Evolutionary conservation across 2,329 filamentous ascomycete species (phyloP), one percentile per base, ranked within the genome.

Genomic region (Cryphonectria carpinicola): DNA sequence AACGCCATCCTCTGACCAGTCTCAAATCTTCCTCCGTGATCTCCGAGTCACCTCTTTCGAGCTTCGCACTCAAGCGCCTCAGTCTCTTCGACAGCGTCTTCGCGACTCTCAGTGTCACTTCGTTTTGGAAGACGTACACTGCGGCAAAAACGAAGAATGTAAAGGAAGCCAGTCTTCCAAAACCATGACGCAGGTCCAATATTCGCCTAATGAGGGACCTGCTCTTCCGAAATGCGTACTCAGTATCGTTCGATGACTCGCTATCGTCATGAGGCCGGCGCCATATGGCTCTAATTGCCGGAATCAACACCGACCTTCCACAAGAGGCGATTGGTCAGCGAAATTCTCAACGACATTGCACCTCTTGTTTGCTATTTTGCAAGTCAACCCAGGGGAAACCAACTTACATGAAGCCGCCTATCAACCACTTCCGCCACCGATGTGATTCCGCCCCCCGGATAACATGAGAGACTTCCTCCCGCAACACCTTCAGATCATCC

Each of bases 111-210:
- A 89, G 76, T 67, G 85, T 82, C 28, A 89, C 87, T 77, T 89
- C 87, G 76, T 87, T 88, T 75, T 85, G 83, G 73, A 89, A 89
- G 17, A 89, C 83, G 76, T 87, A 89, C 54, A 89, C 79, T 28
- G 88, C 84, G 2, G 86, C 84, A 73, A 89, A 85, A 3, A 89
- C 85, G 43, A 89, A 84, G 73, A 87, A 84, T 11, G 84, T 84
- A 13, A 88, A 72, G 49, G 83, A 83, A 0, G 86, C 86, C 37
- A 88, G 76, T 1, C 81, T 76, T 19, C 83, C 83, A 19, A 80
- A 81, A 5, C 85, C 82, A 13, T 82, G 78, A 1, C 86, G 76
- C 8, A 82, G 81, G 62, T 80, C 78, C 68, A 84, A 80, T 75
- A 89, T 86, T 66, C 86, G 83, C 4, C 81, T 74, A 39, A 89